Percentiles rank a stretch among this genome's conserved stretches.
phyloP scores from a whole-genome alignment of 257 asterid species.

The Perilla frutescens region DNA sequence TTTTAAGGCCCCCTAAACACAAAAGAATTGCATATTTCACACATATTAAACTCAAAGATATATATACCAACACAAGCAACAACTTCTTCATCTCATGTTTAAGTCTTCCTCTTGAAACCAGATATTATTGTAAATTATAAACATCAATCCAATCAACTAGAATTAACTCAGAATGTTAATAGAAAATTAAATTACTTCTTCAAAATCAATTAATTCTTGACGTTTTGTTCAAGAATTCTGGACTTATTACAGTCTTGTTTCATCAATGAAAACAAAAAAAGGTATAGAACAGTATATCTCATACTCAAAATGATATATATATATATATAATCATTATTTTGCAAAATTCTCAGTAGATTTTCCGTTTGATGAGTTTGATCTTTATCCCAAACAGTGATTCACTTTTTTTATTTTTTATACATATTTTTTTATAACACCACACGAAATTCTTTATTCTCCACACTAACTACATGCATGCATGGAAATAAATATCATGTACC shows the following conservation, averaged over 20 bases:
- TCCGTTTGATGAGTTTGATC: too few relatives aligned
- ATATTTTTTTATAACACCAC: neutral
- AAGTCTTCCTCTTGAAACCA: neutral
- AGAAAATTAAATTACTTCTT: neutral
- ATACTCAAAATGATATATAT: neutral
- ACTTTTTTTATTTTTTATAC: neutral
- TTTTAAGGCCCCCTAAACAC: neutral
- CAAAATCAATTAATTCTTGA: neutral
- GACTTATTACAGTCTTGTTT: neutral
- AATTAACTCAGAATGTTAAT: neutral
- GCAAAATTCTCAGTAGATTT: neutral
- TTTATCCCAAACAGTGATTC: neutral
- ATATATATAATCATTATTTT: neutral
- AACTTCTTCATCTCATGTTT: neutral
- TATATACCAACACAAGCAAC: neutral
- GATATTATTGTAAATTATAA: neutral
- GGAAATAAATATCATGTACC: neutral
- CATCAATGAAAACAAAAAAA: neutral
- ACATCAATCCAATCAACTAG: neutral
- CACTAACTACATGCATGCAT: constrained; percentile 28
- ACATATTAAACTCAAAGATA: too few relatives aligned
- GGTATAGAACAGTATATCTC: neutral
- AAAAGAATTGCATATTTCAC: too few relatives aligned
- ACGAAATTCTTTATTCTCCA: neutral
- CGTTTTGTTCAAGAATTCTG: neutral